phyloP scores from a whole-genome alignment of 2,329 filamentous ascomycete species.

The Sporothrix curviconia region DNA sequence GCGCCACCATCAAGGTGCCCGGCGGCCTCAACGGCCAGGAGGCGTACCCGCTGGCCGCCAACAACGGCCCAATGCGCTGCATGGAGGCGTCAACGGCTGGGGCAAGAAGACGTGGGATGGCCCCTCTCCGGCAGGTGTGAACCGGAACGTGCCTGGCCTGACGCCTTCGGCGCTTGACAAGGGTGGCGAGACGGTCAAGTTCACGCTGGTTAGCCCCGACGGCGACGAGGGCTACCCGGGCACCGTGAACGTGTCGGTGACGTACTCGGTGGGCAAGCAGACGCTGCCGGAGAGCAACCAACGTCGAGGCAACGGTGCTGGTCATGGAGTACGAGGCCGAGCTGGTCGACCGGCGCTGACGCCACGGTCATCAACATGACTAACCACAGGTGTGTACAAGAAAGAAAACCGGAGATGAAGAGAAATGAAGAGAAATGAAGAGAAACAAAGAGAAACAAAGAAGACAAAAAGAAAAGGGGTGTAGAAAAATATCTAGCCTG shows the following conservation, averaged over 20 bases:
- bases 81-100: conserved; percentile 71
- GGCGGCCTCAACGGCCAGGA: conserved; percentile 61
- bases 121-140: conserved; percentile 53
- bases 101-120: conserved; percentile 72
- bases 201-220: conserved; percentile 62
- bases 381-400: no score
- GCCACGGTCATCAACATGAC: conserved; percentile 91
- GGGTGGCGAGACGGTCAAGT: conserved; percentile 61
- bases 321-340: conserved; percentile 87
- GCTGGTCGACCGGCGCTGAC: conserved; percentile 68
- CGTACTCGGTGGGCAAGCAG: conserved; percentile 71
- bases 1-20: conserved; percentile 51
- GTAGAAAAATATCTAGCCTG: no score
- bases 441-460: no score
- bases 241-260: conserved; percentile 67
- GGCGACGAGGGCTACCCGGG: conserved; percentile 90
- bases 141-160: conserved; percentile 38
- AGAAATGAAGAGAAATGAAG: no score
- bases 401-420: no score
- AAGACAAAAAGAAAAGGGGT: no score
- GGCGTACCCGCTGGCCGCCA: conserved; percentile 63
- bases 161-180: conserved; percentile 43
- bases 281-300: conserved; percentile 39
- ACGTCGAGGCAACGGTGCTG: conserved; percentile 62
- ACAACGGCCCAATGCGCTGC: conserved; percentile 72